These are phyloP conservation scores for Aspergillus sp. DNA, from an alignment of 2,329 filamentous ascomycete genomes.

Conservation along the genomic window DNA sequence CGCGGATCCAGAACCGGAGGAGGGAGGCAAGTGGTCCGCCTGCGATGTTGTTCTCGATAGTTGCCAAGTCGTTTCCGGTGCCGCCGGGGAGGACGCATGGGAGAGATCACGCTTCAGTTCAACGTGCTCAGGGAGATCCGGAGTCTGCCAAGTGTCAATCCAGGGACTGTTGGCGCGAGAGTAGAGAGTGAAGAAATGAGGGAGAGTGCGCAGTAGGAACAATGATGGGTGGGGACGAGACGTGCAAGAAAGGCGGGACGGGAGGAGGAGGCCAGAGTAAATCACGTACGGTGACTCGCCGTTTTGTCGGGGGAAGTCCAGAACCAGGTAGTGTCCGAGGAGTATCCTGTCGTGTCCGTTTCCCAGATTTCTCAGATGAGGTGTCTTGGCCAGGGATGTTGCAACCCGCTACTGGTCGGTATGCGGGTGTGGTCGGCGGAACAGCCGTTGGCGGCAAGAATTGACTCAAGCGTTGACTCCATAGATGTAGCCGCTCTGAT, in stretches of 20 bases:
- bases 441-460: conserved; percentile 34
- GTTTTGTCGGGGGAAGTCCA: conserved; percentile 42
- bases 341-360: conserved; percentile 44
- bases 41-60: conserved; percentile 28
- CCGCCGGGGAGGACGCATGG: conserved; percentile 29
- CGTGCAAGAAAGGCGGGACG: conserved; percentile 22
- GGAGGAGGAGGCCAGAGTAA: conserved; percentile 41
- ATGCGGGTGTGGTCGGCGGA: conserved; percentile 17
- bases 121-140: conserved; percentile 35
- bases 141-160: conserved; percentile 46
- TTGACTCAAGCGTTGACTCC: conserved; percentile 39
- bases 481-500: conserved; percentile 41
- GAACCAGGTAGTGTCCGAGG: conserved; percentile 41
- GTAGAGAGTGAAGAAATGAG: conserved; percentile 18
- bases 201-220: conserved; percentile 23
- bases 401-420: conserved; percentile 22
- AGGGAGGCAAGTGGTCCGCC: conserved; percentile 23
- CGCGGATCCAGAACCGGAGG: conserved; percentile 26
- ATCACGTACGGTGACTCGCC: conserved; percentile 48
- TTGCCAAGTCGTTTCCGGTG: conserved; percentile 23
- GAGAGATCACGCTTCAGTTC: conserved; percentile 33
- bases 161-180: conserved; percentile 32
- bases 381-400: conserved; percentile 21
- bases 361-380: conserved; percentile 37
- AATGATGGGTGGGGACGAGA: conserved; percentile 24